Percentiles rank a stretch among this genome's conserved stretches.
phyloP scores from a whole-genome alignment of 1,284 basidiomycete species.

The Melampsora allii-populina region DNA sequence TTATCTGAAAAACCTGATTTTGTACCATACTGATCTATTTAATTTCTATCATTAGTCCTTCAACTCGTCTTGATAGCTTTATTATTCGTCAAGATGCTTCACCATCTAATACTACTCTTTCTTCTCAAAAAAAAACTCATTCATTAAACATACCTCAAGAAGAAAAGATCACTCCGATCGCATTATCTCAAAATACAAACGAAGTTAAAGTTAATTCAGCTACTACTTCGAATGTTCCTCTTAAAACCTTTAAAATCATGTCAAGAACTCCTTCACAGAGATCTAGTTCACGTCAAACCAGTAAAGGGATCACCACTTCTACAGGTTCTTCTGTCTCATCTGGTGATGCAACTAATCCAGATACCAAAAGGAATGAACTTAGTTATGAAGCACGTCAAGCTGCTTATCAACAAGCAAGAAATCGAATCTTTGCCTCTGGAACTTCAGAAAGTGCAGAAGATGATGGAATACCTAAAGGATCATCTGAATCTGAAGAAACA shows the following conservation, averaged over 20 bases:
- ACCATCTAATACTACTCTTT: background rate
- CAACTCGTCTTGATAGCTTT: slow-evolving; percentile 14
- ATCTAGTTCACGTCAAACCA: slow-evolving; percentile 7
- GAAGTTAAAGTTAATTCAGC: background rate
- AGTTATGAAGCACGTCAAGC: slow-evolving; percentile 38
- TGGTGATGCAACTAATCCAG: slow-evolving; percentile 8
- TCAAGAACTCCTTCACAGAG: slow-evolving; percentile 24
- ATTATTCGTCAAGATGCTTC: slow-evolving; percentile 28
- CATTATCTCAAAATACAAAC: background rate
- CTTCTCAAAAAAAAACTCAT: too few relatives aligned
- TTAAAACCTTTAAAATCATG: slow-evolving; percentile 43
- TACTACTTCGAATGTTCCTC: background rate
- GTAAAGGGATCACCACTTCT: slow-evolving; percentile 8
- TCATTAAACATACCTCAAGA: background rate
- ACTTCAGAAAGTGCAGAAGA: background rate
- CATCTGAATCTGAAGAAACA: background rate
- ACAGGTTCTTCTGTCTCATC: slow-evolving; percentile 13
- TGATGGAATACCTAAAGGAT: background rate
- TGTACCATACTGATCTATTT: background rate
- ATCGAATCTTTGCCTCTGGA: slow-evolving; percentile 35
- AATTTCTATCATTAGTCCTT: slow-evolving; percentile 5
- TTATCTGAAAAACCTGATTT: too few relatives aligned
- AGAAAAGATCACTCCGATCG: background rate
- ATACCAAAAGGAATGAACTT: slow-evolving; percentile 17
- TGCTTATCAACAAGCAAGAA: slow-evolving; percentile 37